Conservation (phyloP, 805 yeast genomes). For the Candida peoriensis region DNA sequence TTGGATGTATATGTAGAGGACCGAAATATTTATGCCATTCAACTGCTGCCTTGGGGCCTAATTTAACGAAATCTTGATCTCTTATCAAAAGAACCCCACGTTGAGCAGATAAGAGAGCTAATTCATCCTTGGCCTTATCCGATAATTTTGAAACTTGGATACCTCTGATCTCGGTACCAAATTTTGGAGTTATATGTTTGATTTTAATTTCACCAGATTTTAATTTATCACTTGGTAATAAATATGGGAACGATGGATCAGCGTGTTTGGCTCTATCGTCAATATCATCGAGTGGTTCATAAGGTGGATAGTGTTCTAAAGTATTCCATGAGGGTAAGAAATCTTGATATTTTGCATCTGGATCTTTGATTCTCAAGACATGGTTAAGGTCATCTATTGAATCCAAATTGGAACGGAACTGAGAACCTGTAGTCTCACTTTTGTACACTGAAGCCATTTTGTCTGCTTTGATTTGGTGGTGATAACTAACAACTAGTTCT, state of each 20-base stretch:
- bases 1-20: constrained; percentile 64
- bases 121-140: constrained; percentile 56
- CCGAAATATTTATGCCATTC: constrained; percentile 63
- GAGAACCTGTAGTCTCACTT: constrained; percentile 12
- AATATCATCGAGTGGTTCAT: constrained; percentile 4
- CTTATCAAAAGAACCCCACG: constrained; percentile 62
- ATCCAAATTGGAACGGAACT: constrained; percentile 8
- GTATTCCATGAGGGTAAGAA: constrained; percentile 29
- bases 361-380: constrained; percentile 7
- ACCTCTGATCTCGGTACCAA: constrained; percentile 58
- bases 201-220: constrained; percentile 5
- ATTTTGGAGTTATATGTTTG: constrained; percentile 48
- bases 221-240: constrained; percentile 18
- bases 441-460: too few relatives aligned
- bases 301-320: constrained; percentile 17
- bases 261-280: constrained; percentile 16
- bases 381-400: constrained; percentile 1
- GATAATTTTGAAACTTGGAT: constrained; percentile 51
- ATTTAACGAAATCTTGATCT: constrained; percentile 55
- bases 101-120: constrained; percentile 60
- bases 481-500: too few relatives aligned
- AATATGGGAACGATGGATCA: constrained; percentile 16
- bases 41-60: constrained; percentile 40
- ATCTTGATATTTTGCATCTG: constrained; percentile 20
- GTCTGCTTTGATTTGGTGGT: too few relatives aligned